phyloP scores from a whole-genome alignment of 2,329 filamentous ascomycete species.

The Xylariaceae sp. region DNA sequence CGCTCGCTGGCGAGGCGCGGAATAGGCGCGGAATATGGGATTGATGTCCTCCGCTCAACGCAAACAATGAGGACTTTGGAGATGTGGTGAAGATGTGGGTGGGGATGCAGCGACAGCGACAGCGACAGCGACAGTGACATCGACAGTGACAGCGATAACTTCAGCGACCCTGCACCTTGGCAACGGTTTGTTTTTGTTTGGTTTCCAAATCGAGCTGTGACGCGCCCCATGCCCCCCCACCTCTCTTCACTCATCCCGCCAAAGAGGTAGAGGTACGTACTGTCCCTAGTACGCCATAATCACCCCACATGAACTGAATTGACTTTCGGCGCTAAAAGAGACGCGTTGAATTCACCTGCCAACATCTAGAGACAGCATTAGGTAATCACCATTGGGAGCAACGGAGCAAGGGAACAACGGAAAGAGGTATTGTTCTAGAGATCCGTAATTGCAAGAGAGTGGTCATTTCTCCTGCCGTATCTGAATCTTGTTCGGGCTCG shows the following conservation, averaged over 20 bases:
- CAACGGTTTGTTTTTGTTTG: conserved; percentile 34
- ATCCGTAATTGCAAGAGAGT: too few species aligned
- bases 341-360: neutral
- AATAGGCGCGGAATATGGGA: too few species aligned
- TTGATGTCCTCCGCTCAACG: too few species aligned
- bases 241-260: conserved; percentile 12
- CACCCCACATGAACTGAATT: too few species aligned
- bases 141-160: conserved; percentile 1
- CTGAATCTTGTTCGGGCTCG: neutral
- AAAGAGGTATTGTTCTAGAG: too few species aligned
- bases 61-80: too few species aligned
- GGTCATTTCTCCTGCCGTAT: too few species aligned
- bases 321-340: neutral
- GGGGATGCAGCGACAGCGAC: neutral
- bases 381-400: too few species aligned
- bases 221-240: conserved; percentile 11
- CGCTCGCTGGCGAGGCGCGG: too few species aligned
- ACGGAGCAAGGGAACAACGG: too few species aligned
- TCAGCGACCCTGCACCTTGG: conserved; percentile 21
- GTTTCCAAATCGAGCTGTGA: conserved; percentile 16
- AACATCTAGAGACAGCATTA: too few species aligned
- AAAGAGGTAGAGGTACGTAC: neutral
- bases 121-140: conserved; percentile 1
- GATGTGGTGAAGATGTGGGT: too few species aligned
- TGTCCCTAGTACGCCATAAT: neutral